Conservation (phyloP, 495 filamentous ascomycete genomes). For the Penicillium robsamsonii region DNA sequence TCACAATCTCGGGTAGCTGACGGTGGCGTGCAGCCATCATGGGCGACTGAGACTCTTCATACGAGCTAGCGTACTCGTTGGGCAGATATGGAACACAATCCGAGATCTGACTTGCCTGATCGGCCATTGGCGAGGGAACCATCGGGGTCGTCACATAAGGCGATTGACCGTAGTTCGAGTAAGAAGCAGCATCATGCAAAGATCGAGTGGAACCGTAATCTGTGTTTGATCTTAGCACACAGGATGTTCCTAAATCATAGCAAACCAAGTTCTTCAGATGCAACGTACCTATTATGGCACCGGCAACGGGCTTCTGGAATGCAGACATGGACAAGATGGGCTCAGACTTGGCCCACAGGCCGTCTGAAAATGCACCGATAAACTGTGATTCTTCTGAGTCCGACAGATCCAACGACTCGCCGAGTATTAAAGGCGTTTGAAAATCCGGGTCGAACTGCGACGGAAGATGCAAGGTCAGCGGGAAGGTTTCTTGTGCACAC, state of each 20-base stretch:
- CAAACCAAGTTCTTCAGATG: neutral
- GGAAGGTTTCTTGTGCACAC: conserved; percentile 12
- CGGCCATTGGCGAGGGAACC: conserved; percentile 46
- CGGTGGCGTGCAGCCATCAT: conserved; percentile 33
- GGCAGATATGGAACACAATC: conserved; percentile 48
- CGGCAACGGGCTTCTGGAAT: conserved; percentile 45
- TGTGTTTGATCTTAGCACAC: conserved; percentile 20
- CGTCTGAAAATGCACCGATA: conserved; percentile 47
- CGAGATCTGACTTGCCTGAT: conserved; percentile 46
- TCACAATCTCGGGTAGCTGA: conserved; percentile 58
- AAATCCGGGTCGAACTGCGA: conserved; percentile 46
- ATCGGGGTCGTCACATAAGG: conserved; percentile 45
- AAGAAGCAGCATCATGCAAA: conserved; percentile 47
- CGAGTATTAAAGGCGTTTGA: conserved; percentile 53
- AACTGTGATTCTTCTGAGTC: conserved; percentile 50
- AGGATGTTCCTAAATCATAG: neutral
- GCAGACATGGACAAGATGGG: conserved; percentile 54
- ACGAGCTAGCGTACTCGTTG: conserved; percentile 45
- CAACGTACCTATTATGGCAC: conserved; percentile 44
- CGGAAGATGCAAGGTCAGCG: conserved; percentile 25
- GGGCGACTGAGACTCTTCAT: conserved; percentile 45
- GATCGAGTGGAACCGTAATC: conserved; percentile 46
- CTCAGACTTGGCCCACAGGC: conserved; percentile 54
- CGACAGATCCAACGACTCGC: conserved; percentile 53
- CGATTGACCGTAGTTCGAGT: conserved; percentile 43